Evolutionary conservation across 2,329 filamentous ascomycete species (phyloP), one percentile per base, ranked within the genome.

Genomic region (Elsinoe fawcettii): DNA sequence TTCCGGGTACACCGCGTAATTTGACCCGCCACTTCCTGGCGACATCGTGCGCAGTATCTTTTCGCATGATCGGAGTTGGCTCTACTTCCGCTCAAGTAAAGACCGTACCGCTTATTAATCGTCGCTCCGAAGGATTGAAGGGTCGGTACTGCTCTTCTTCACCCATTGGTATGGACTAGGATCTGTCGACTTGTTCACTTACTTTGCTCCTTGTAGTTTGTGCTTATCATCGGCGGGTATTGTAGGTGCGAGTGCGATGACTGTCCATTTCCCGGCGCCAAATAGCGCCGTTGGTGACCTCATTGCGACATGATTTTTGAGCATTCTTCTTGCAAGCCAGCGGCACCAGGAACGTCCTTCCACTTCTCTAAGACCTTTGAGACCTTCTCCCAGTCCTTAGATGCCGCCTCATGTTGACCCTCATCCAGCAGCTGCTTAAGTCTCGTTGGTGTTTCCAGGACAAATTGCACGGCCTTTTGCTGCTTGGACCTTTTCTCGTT

Each of bases 391-490:
- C 76, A 80, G 27, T 80, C 75, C 20, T 66, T 65, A 63, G 75
- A 77, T 1, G 87, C 86, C 59, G 85, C 82, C 18, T 84, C 80
- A 32, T 75, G 65, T 62, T 77, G 80, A 25, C 85, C 87, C 53
- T 82, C 77, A 7, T 70, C 73, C 12, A 87, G 75, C 59, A 90
- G 71, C 32, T 66, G 67, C 59, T 79, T 76, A 60, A 92, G 66
- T 63, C 80, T 75, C 32, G 76, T 77, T 39, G 86, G 85, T 2
- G 81, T 79, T 5, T 76, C 79, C 5, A 90, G 69, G 5, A 83
- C 83, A 73, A 84, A 83, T 58, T 73, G 73, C 3, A 86, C 86
- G 5, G 85, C 75, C 63, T 83, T 75, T 60, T 77, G 79, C 61
- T 78, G 70, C 62, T 68, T 73, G 49, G 64, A 66, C 74, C 77